phyloP scores from a whole-genome alignment of 495 filamentous ascomycete species.

The Gamarada debralockiae region DNA sequence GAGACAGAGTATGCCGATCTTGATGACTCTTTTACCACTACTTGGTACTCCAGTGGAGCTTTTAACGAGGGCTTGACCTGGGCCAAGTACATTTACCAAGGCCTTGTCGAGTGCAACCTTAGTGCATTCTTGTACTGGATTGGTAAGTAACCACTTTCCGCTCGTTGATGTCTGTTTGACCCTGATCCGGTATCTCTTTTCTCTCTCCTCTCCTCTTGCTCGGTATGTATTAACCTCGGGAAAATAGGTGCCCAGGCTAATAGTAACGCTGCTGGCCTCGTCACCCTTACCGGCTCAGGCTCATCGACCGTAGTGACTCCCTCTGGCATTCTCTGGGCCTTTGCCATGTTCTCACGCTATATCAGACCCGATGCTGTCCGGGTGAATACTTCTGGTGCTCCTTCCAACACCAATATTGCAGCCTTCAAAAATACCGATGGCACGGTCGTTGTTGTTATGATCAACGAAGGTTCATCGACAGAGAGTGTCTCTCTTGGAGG shows the following conservation, averaged over 20 bases:
- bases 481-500: not conserved
- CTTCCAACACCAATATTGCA: not conserved
- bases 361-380: constrained; percentile 1
- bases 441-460: not conserved
- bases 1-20: constrained; percentile 47
- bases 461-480: not conserved
- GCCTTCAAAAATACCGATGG: not conserved
- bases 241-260: not conserved
- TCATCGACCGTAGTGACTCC: not conserved
- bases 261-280: not conserved
- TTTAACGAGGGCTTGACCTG: constrained; percentile 50
- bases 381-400: not conserved
- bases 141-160: not conserved
- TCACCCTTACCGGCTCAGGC: not conserved
- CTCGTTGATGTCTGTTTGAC: not conserved
- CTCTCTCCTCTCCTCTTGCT: too few species aligned
- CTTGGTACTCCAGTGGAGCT: constrained; percentile 44
- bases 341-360: not conserved
- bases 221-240: not conserved
- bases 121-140: constrained; percentile 51
- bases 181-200: too few species aligned
- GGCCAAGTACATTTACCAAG: constrained; percentile 48
- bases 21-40: constrained; percentile 31
- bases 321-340: not conserved
- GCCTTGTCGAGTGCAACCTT: constrained; percentile 38